phyloP scores from a whole-genome alignment of 1,139 yeast species.

The Suhomyces choctaworum region DNA sequence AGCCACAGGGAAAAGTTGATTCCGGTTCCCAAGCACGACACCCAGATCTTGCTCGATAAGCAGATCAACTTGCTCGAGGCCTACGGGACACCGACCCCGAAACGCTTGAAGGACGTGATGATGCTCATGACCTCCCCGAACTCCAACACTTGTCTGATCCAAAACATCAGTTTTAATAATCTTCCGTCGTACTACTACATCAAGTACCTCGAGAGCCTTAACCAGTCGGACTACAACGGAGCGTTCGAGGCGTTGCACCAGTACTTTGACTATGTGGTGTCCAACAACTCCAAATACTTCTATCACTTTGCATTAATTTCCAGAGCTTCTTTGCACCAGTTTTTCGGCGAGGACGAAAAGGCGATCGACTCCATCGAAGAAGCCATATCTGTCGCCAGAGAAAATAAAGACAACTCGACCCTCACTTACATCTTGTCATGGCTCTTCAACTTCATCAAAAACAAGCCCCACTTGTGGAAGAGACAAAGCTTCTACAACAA shows the following conservation, averaged over 20 bases:
- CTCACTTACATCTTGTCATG: constrained; percentile 77
- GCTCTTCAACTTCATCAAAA: constrained; percentile 70
- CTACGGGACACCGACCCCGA: constrained; percentile 55
- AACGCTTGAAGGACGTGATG: constrained; percentile 45
- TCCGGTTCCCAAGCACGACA: constrained; percentile 53
- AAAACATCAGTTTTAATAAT: constrained; percentile 47
- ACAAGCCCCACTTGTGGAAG: constrained; percentile 59
- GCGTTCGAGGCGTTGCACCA: constrained; percentile 75
- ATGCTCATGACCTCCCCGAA: constrained; percentile 42
- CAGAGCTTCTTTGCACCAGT: constrained; percentile 74
- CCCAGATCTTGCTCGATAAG: constrained; percentile 52
- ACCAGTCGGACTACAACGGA: constrained; percentile 66
- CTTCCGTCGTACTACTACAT: constrained; percentile 69
- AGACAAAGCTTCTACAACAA: constrained; percentile 42
- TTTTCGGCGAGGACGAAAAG: constrained; percentile 70
- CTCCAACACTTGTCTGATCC: constrained; percentile 43
- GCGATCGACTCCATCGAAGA: constrained; percentile 83
- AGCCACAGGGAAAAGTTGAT: constrained; percentile 18
- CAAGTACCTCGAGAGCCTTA: constrained; percentile 61
- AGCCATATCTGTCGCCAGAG: constrained; percentile 86
- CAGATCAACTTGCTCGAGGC: constrained; percentile 59
- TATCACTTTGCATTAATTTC: constrained; percentile 84
- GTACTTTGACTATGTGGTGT: constrained; percentile 84
- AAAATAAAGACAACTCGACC: constrained; percentile 73
- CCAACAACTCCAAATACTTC: constrained; percentile 60